Evolutionary conservation across 2,329 filamentous ascomycete species (phyloP).

Genomic region (Verticillium dahliae): DNA sequence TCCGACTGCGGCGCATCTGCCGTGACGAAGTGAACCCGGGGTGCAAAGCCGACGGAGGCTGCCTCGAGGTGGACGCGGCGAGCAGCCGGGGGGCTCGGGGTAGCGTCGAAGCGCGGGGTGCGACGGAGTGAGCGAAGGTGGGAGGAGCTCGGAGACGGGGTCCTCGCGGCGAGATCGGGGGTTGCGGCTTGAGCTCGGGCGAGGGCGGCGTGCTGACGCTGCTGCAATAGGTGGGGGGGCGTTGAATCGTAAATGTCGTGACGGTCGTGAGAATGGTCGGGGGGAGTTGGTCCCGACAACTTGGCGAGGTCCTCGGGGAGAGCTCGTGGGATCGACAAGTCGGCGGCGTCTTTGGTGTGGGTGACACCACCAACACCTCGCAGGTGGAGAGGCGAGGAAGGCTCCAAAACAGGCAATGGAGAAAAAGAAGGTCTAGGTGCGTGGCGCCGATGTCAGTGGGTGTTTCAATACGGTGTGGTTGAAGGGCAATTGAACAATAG

Average conservation of each 20-base stretch:
- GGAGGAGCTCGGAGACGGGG: constrained; percentile 37
- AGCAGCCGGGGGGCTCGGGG: constrained; percentile 29
- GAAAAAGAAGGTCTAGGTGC: not conserved
- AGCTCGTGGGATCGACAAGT: constrained; percentile 38
- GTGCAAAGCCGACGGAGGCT: constrained; percentile 40
- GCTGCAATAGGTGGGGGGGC: constrained; percentile 27
- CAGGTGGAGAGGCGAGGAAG: constrained; percentile 21
- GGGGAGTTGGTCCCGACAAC: constrained; percentile 35
- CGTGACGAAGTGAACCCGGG: constrained; percentile 29
- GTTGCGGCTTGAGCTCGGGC: constrained; percentile 16
- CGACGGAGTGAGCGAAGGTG: constrained; percentile 40
- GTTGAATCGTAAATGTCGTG: constrained; percentile 46
- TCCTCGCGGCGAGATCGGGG: constrained; percentile 31
- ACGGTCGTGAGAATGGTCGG: constrained; percentile 41
- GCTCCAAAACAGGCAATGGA: not conserved
- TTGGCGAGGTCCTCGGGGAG: constrained; percentile 31
- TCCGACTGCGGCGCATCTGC: constrained; percentile 16
- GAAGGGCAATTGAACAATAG: not conserved
- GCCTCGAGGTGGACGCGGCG: constrained; percentile 38
- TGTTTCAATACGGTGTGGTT: not conserved
- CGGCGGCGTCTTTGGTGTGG: constrained; percentile 22
- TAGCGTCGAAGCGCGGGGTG: constrained; percentile 43
- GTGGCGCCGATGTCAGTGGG: not conserved
- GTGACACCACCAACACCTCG: constrained; percentile 36
- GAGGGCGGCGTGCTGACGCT: constrained; percentile 32